phyloP scores from a whole-genome alignment of 176 grass and related monocot species.

The Eleusine indica region DNA sequence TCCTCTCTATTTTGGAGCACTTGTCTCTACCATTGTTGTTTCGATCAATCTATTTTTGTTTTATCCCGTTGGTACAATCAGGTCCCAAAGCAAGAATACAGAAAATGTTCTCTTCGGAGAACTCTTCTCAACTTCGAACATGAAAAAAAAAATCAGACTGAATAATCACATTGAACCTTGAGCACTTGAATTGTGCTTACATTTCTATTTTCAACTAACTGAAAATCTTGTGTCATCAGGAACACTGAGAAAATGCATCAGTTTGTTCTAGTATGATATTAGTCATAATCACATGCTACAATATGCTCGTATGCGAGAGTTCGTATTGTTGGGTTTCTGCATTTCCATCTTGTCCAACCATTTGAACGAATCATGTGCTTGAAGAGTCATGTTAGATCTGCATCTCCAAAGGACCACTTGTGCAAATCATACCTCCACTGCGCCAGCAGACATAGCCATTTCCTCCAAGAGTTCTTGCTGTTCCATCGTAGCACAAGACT shows the following conservation, averaged over 20 bases:
- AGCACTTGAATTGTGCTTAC: neutral
- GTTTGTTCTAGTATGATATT: neutral
- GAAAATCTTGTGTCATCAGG: conserved; percentile 26
- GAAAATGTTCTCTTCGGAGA: neutral
- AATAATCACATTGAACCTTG: neutral
- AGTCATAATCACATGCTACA: conserved; percentile 19
- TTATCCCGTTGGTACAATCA: neutral
- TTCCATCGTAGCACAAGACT: conserved; percentile 78
- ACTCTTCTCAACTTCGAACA: neutral
- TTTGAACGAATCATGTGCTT: conserved; percentile 11
- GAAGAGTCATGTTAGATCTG: neutral
- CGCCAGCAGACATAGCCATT: conserved; percentile 57
- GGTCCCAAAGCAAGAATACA: neutral
- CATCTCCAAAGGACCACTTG: neutral
- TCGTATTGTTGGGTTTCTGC: neutral
- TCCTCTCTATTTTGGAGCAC: too few species aligned
- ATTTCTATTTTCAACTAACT: conserved; percentile 27
- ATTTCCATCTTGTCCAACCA: conserved; percentile 13
- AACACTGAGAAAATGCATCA: conserved; percentile 4
- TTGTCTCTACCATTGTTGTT: too few species aligned
- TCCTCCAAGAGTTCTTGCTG: conserved; percentile 94
- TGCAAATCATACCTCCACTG: conserved; percentile 22
- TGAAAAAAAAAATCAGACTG: neutral
- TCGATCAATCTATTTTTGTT: too few species aligned
- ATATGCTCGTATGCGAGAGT: neutral